These are phyloP conservation scores for Helminthosporium solani DNA, from an alignment of 2,329 filamentous ascomycete species.

Conservation along the genomic window DNA sequence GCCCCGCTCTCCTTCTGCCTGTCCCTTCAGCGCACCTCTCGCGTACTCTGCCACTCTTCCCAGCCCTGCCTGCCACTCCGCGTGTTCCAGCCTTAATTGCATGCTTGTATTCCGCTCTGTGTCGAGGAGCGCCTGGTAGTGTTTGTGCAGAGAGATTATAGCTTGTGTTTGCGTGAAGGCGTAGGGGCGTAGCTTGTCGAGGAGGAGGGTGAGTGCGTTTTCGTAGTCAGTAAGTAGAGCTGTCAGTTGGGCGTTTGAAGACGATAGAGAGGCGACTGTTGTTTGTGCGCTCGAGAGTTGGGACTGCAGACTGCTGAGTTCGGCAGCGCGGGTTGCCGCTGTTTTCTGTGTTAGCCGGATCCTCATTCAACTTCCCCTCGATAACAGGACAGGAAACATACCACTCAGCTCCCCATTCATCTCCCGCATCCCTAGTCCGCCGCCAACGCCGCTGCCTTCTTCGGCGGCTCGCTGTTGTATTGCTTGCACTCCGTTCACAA, in stretches of 20 bases:
- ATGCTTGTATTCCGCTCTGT: slow-evolving; percentile 47
- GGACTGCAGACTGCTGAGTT: slow-evolving; percentile 33
- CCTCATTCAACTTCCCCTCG: neutral
- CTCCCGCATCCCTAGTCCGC: slow-evolving; percentile 22
- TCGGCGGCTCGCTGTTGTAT: slow-evolving; percentile 39
- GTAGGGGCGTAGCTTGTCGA: slow-evolving; percentile 40
- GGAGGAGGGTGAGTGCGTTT: slow-evolving; percentile 40
- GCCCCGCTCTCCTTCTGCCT: slow-evolving; percentile 41
- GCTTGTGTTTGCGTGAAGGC: slow-evolving; percentile 46
- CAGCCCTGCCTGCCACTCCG: slow-evolving; percentile 51
- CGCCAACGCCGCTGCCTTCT: slow-evolving; percentile 31
- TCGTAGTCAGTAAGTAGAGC: slow-evolving; percentile 46
- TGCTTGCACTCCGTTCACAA: slow-evolving; percentile 43
- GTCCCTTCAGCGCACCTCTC: slow-evolving; percentile 40
- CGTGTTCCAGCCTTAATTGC: slow-evolving; percentile 50
- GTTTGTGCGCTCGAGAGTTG: slow-evolving; percentile 34
- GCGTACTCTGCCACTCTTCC: slow-evolving; percentile 47
- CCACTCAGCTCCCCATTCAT: slow-evolving; percentile 41
- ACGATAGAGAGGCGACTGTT: slow-evolving; percentile 25
- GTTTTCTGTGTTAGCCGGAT: slow-evolving; percentile 8
- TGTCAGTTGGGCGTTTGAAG: slow-evolving; percentile 28
- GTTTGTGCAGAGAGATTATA: slow-evolving; percentile 48
- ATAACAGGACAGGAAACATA: slow-evolving; percentile 14
- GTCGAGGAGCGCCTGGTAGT: slow-evolving; percentile 50
- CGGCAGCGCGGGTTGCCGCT: slow-evolving; percentile 35